These are phyloP conservation scores for Phaeodactylum tricornutum DNA, from an alignment of 108 stramenopile species.

Conservation along the genomic window DNA sequence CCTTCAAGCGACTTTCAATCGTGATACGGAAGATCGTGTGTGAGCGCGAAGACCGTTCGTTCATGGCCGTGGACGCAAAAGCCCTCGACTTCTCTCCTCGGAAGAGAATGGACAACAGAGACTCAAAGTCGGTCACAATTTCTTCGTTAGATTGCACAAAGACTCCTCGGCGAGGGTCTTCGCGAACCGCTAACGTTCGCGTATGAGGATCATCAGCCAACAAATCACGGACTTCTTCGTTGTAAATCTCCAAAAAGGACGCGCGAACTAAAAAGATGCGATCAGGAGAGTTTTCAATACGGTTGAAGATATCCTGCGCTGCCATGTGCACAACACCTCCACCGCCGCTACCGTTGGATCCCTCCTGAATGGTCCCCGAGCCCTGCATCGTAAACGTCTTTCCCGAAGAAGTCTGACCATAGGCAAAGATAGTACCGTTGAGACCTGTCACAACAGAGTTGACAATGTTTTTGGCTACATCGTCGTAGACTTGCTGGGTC, in stretches of 20 bases:
- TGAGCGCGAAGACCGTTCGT: constrained; percentile 90
- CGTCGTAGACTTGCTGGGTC: constrained; percentile 86
- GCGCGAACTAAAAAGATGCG: constrained; percentile 82
- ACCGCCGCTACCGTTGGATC: constrained; percentile 17
- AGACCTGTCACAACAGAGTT: constrained; percentile 78
- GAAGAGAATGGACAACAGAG: constrained; percentile 59
- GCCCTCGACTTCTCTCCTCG: constrained; percentile 81
- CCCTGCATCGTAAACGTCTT: constrained; percentile 94
- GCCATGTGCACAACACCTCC: constrained; percentile 83
- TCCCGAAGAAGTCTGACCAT: constrained; percentile 88
- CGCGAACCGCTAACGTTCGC: constrained; percentile 62
- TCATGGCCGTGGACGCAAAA: constrained; percentile 92
- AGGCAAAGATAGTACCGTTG: constrained; percentile 97
- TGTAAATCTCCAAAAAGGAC: constrained; percentile 98
- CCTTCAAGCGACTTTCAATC: constrained; percentile 77
- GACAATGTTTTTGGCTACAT: constrained; percentile 81
- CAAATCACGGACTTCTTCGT: constrained; percentile 96
- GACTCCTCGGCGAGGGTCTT: constrained; percentile 91
- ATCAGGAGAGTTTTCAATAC: constrained; percentile 46
- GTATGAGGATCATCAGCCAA: constrained; percentile 32
- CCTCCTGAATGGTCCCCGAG: constrained; percentile 57
- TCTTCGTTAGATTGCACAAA: constrained; percentile 87
- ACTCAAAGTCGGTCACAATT: constrained; percentile 72
- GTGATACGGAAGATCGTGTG: constrained; percentile 94
- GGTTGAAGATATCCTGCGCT: constrained; percentile 66